Base-by-base conservation (phyloP, 2,329 filamentous ascomycete species). In the Sclerotinia sclerotiorum region DNA sequence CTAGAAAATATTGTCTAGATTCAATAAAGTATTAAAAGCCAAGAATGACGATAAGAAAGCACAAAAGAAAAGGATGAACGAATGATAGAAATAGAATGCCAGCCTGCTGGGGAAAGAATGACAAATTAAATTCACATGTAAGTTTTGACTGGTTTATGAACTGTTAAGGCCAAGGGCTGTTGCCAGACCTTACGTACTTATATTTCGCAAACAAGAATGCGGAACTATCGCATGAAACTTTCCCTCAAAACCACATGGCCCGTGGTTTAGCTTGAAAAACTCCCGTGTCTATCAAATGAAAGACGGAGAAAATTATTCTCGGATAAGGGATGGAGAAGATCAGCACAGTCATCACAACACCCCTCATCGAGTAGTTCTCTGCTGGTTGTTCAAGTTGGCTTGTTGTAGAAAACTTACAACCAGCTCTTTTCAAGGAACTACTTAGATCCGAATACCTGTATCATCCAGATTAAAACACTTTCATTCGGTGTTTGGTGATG, bases 281-380 rank as follows among this genome's bases (percentile, higher is more conserved):
- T 27, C 56, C 56, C 56, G 39, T 29, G 57, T 44, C 42, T 60
- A 48, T 48, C 42, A 21, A 60, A 60, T 60, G 57, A 60, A 60
- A 60, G 42, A 60, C 42, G 27, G 57, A 60, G 29, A 42, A 44
- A 46, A 60, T 48, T n/a, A 48, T 60, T 60, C 29, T 60, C n/a
- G 29, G 42, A 48, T 27, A 48, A 46, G 56, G 21, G 21, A 44
- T 27, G 19, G 24, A 60, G 44, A 48, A 60, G 57, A 60, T 60
- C 57, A 60, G 42, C 57, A 46, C 5, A 46, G 24, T 29, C 21
- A 27, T 21, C 42, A 48, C 6, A 17, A n/a, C 32, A 29, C 17
- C 27, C n/a, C 21, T 60, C 46, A 46, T 44, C 39, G 29, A 56
- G 13, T 56, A 56, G 4, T n/a, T 15, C 54, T 35, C 52, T 55